phyloP scores from a whole-genome alignment of 805 yeast genomes.

The Candida nonsorbophila region DNA sequence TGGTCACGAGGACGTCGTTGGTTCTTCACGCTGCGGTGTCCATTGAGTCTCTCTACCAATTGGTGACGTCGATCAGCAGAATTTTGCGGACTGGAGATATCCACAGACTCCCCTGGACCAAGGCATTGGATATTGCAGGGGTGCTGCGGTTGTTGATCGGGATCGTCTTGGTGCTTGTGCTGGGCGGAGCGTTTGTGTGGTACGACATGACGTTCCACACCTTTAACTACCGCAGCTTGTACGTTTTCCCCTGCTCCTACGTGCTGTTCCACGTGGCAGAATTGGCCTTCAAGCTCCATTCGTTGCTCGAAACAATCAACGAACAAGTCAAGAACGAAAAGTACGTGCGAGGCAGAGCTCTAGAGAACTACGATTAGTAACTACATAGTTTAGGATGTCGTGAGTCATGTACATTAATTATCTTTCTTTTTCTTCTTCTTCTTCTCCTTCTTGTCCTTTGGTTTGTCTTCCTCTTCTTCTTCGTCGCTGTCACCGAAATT shows the following conservation, averaged over 20 bases:
- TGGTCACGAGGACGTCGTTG: too few species aligned
- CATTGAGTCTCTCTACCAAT: too few species aligned
- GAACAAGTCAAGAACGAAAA: slow-evolving; percentile 53
- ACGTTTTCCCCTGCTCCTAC: slow-evolving; percentile 9
- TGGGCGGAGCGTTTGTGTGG: background rate
- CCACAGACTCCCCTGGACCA: too few species aligned
- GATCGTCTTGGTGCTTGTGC: background rate
- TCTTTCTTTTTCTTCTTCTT: slow-evolving; percentile 3
- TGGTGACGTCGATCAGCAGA: too few species aligned
- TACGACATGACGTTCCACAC: too few species aligned
- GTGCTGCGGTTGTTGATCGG: background rate
- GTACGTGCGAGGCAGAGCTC: slow-evolving; percentile 52
- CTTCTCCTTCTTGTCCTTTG: slow-evolving; percentile 4
- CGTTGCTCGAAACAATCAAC: slow-evolving; percentile 17
- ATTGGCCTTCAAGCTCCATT: slow-evolving; percentile 5
- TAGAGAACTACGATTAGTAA: slow-evolving; percentile 32
- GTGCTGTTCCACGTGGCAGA: slow-evolving; percentile 8
- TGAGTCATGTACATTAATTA: background rate
- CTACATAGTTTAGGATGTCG: slow-evolving; percentile 1
- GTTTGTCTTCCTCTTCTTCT: slow-evolving; percentile 4
- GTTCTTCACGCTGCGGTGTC: too few species aligned
- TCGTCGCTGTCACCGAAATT: slow-evolving; percentile 5
- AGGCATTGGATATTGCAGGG: background rate
- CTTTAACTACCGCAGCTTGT: too few species aligned
- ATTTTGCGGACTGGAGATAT: too few species aligned